Evolutionary conservation across 78 protist species (phyloP).

Genomic region (Dictyostelium purpureum): DNA sequence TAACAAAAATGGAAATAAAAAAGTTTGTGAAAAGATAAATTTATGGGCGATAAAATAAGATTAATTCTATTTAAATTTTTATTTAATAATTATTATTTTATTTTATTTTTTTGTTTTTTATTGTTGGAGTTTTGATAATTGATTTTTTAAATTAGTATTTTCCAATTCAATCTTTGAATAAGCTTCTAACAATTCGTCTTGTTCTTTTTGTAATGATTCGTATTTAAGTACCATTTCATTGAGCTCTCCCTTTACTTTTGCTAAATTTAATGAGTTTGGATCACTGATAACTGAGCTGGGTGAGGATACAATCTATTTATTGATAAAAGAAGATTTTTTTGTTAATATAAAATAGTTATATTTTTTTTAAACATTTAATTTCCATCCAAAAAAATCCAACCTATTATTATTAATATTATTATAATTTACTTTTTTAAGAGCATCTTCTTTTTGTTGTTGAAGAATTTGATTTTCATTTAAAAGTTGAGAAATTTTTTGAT

Average conservation of each 20-base stretch:
- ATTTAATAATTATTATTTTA: no score
- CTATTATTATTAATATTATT: no score
- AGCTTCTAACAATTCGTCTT: conserved; percentile 38
- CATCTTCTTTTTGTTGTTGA: conserved; percentile 16
- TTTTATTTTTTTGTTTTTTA: no score
- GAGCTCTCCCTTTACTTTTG: conserved; percentile 43
- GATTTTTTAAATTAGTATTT: conserved; percentile 27
- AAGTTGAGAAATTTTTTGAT: conserved; percentile 8
- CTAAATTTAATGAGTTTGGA: neutral
- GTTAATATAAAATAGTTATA: neutral
- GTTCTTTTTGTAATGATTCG: conserved; percentile 26
- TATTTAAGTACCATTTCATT: conserved; percentile 49
- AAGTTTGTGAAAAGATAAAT: no score
- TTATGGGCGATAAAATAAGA: no score
- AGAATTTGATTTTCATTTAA: conserved; percentile 9
- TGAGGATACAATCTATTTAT: neutral
- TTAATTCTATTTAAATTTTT: neutral
- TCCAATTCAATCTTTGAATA: conserved; percentile 44
- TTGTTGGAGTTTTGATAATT: conserved; percentile 2
- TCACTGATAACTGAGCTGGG: neutral
- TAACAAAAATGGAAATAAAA: no score
- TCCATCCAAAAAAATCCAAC: no score
- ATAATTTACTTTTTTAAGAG: conserved; percentile 3
- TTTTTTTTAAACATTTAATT: neutral
- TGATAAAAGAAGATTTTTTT: neutral